Percentiles rank a stretch among this genome's conserved stretches.
Conservation (phyloP, 179 eudicot genomes). For the Beta corolliflora region DNA sequence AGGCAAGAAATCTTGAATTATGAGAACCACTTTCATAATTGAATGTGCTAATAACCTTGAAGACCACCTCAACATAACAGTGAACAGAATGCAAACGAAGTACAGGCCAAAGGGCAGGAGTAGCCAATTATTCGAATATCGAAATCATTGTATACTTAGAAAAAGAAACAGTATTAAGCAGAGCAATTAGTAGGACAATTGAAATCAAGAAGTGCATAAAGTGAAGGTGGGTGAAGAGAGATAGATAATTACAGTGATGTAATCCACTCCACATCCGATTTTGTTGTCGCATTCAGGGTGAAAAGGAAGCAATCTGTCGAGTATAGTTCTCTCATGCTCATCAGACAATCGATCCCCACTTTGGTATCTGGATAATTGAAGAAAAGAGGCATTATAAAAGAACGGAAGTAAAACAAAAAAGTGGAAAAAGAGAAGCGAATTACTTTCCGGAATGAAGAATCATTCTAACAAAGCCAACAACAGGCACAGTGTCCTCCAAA, state of each 20-base stretch:
- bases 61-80: too few relatives aligned
- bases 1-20: too few relatives aligned
- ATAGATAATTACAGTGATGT: conserved; percentile 66
- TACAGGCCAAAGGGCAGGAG: neutral
- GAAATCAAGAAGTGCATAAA: too few relatives aligned
- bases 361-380: conserved; percentile 54
- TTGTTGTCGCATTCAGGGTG: conserved; percentile 87
- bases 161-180: too few relatives aligned
- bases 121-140: neutral
- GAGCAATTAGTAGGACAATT: too few relatives aligned
- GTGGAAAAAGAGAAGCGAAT: neutral
- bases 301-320: conserved; percentile 77
- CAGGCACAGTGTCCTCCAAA: conserved; percentile 85
- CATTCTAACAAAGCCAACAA: conserved; percentile 91
- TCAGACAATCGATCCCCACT: conserved; percentile 77
- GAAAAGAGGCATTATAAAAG: neutral
- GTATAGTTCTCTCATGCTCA: conserved; percentile 77
- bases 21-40: too few relatives aligned
- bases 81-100: neutral
- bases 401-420: neutral
- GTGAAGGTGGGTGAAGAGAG: conserved; percentile 18
- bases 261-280: conserved; percentile 84
- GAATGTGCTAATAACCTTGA: too few relatives aligned
- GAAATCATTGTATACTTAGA: too few relatives aligned
- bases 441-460: conserved; percentile 95